Conservation (phyloP, 768 basidiomycete species). For the Mycena pura region DNA sequence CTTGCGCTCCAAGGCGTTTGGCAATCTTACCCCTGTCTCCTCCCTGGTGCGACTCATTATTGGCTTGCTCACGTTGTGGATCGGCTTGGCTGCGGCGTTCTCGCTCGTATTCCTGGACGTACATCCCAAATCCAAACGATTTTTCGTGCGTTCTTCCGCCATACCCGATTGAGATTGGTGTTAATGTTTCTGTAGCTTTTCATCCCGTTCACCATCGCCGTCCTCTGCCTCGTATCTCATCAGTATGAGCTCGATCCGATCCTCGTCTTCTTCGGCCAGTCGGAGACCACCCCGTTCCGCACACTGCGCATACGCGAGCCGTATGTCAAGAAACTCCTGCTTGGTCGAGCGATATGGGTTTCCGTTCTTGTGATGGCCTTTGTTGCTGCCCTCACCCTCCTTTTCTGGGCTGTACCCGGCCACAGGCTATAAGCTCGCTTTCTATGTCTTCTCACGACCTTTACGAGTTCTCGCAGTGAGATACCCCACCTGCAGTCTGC, state of each 20-base stretch:
- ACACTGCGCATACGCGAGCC: slow-evolving; percentile 91
- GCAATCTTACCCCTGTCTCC: slow-evolving; percentile 92
- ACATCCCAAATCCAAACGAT: slow-evolving; percentile 87
- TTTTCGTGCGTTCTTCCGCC: slow-evolving; percentile 75
- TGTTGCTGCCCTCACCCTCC: slow-evolving; percentile 81
- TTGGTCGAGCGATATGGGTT: slow-evolving; percentile 94
- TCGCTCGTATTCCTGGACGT: slow-evolving; percentile 94
- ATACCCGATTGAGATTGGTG: not conserved
- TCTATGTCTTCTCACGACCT: slow-evolving; percentile 14
- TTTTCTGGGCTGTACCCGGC: slow-evolving; percentile 97
- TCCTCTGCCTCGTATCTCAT: slow-evolving; percentile 91
- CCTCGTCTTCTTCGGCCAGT: slow-evolving; percentile 91
- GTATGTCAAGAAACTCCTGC: slow-evolving; percentile 89
- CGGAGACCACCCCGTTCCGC: slow-evolving; percentile 97
- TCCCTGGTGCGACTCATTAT: slow-evolving; percentile 84
- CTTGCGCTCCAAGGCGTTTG: slow-evolving; percentile 96
- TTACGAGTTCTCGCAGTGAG: slow-evolving; percentile 2
- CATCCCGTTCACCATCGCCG: slow-evolving; percentile 88
- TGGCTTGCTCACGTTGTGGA: slow-evolving; percentile 90
- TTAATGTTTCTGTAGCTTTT: slow-evolving; percentile 69
- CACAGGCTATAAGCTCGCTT: slow-evolving; percentile 70
- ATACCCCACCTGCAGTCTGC: slow-evolving; percentile 6
- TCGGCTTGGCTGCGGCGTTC: slow-evolving; percentile 91
- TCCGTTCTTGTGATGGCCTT: slow-evolving; percentile 77
- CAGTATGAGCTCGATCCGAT: slow-evolving; percentile 98